Percentiles rank a stretch among this genome's conserved stretches.
Conservation (phyloP, 2,329 filamentous ascomycete species). For the Xylariaceae sp. region DNA sequence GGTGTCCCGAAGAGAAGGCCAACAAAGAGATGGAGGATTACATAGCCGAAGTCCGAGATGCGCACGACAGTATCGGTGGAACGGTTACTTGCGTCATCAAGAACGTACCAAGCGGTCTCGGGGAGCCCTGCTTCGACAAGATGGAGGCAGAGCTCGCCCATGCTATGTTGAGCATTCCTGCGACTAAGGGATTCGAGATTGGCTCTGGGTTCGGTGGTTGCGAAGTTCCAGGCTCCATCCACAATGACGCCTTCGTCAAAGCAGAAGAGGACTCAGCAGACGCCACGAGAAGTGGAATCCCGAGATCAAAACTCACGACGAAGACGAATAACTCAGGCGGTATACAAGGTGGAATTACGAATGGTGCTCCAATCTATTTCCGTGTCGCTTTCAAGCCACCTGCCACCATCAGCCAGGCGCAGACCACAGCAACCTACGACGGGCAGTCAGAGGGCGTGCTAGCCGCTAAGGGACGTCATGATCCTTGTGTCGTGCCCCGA, state of each 20-base stretch:
- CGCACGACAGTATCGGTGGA: conserved; percentile 85
- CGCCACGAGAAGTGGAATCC: conserved; percentile 40
- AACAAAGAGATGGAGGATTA: conserved; percentile 70
- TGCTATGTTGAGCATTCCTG: conserved; percentile 92
- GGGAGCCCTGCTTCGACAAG: conserved; percentile 95
- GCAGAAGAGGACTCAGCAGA: conserved; percentile 37
- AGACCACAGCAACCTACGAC: conserved; percentile 78
- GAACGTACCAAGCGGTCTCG: conserved; percentile 78
- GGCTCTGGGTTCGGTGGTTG: conserved; percentile 88
- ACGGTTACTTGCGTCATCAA: conserved; percentile 92
- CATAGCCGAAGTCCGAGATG: conserved; percentile 74
- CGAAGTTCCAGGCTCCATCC: conserved; percentile 79
- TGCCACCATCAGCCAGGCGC: conserved; percentile 86
- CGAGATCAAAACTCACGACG: conserved; percentile 66
- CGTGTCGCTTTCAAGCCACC: conserved; percentile 91
- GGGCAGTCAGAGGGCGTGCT: conserved; percentile 67
- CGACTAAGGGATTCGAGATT: conserved; percentile 93
- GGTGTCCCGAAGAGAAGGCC: conserved; percentile 70
- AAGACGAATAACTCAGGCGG: conserved; percentile 94
- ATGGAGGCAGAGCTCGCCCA: conserved; percentile 87
- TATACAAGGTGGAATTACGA: conserved; percentile 92
- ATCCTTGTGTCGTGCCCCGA: conserved; percentile 86
- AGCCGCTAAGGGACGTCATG: conserved; percentile 89
- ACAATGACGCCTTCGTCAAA: conserved; percentile 84
- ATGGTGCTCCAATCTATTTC: conserved; percentile 93